Percentiles rank a stretch among this genome's conserved stretches.
These are phyloP conservation scores for Astraeus odoratus DNA, from an alignment of 768 basidiomycete genomes.

Conservation along the genomic window DNA sequence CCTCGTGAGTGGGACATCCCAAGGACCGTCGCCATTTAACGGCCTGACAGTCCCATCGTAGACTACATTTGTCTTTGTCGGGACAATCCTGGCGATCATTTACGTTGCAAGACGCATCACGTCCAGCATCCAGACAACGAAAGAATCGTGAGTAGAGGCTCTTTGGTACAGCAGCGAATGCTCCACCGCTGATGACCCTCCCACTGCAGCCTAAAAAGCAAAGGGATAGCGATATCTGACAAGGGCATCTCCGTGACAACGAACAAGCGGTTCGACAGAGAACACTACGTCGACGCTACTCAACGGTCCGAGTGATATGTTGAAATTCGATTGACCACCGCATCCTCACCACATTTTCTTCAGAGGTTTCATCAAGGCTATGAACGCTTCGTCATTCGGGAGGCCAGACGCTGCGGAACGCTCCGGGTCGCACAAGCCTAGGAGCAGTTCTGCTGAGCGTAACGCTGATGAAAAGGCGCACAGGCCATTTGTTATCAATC, in stretches of 20 bases:
- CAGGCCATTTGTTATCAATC: neutral
- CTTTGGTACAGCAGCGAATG: neutral
- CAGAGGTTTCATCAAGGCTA: conserved; percentile 49
- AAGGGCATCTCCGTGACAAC: conserved; percentile 64
- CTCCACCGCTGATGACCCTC: neutral
- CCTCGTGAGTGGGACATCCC: conserved; percentile 23
- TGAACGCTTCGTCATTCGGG: neutral
- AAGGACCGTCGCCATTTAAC: neutral
- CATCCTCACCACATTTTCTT: neutral
- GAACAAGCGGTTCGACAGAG: conserved; percentile 47
- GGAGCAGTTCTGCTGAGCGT: neutral
- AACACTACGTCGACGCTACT: conserved; percentile 66
- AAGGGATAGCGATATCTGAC: conserved; percentile 51
- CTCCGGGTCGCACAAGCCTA: neutral
- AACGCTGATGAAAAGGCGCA: neutral
- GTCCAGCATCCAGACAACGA: conserved; percentile 40
- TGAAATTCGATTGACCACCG: neutral
- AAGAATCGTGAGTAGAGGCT: conserved; percentile 43
- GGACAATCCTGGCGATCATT: conserved; percentile 37
- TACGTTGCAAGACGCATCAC: conserved; percentile 33
- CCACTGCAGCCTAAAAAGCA: conserved; percentile 43
- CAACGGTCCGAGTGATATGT: conserved; percentile 43
- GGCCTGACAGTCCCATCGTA: conserved; percentile 16
- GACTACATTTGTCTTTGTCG: conserved; percentile 45
- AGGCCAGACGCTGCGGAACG: neutral